Conservation (phyloP, 106 monocot genomes). For the Acorus calamus region DNA sequence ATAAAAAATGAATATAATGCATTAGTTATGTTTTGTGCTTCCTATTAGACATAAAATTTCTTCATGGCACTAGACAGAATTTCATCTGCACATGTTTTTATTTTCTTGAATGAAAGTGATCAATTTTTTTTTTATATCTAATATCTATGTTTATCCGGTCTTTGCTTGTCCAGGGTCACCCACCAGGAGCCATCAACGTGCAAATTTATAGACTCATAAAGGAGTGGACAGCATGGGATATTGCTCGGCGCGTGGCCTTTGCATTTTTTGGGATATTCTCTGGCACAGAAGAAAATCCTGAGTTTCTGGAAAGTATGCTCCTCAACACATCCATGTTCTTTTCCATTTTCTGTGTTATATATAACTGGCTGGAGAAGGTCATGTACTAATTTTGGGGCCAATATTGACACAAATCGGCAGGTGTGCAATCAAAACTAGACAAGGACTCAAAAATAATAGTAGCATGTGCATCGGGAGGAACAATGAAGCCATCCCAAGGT, state of each 20-base stretch:
- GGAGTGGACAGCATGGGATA: conserved; percentile 98
- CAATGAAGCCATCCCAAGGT: conserved; percentile 72
- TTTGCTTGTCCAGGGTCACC: conserved; percentile 43
- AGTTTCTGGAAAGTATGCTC: conserved; percentile 59
- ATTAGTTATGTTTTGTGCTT: too few species aligned
- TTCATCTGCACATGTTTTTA: too few species aligned
- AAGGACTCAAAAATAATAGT: conserved; percentile 95
- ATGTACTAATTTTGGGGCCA: background rate
- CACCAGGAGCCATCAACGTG: conserved; percentile 78
- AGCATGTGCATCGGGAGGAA: conserved; percentile 81
- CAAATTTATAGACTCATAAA: conserved; percentile 93
- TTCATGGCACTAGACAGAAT: conserved; percentile 3
- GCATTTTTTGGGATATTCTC: conserved; percentile 88
- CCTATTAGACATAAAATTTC: background rate
- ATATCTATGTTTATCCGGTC: too few species aligned
- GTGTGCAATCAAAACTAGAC: conserved; percentile 68
- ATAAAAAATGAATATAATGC: too few species aligned
- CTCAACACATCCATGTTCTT: background rate
- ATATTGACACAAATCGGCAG: conserved; percentile 16
- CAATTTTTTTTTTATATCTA: background rate
- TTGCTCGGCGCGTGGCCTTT: conserved; percentile 83
- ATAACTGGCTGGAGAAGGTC: background rate
- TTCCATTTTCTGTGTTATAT: background rate
- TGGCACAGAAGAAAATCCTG: conserved; percentile 94
- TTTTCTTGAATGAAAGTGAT: background rate